Evolutionary conservation across 169 alveolate genomes (phyloP), one percentile per base, ranked within the genome.

Genomic region (Perkinsus olseni): DNA sequence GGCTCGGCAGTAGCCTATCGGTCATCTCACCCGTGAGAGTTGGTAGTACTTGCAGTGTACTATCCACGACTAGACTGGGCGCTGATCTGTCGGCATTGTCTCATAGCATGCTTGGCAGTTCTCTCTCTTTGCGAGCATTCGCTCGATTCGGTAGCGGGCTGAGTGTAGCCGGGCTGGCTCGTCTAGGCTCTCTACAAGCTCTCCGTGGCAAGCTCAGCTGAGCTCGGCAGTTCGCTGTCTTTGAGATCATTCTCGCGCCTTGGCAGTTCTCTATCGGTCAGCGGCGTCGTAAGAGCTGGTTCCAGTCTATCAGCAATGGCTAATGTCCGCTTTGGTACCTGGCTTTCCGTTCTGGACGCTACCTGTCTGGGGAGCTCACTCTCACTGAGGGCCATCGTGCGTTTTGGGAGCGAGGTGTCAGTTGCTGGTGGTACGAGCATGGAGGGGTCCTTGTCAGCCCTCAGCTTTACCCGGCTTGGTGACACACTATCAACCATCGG

Each of bases 11-110:
- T 31, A 10, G 38, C 1, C 31, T 91, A 21, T 38, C 62, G 20
- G 74, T 91, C 74, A 38, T 91, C 92, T 91, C 92, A 13, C 92
- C 38, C 62, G 92, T 91, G 0, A 39, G 92, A n/a, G 21, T 91
- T 36, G 92, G 92, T 0, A 38, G 74, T 28, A 45, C 62, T 10
- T 45, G 62, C 17, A 10, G 24, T 10, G 17, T 45, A 10, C 62
- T 45, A 6, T 45, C 62, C 38, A 90, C 31, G 39, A 36, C 50
- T 0, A 31, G 38, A 20, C 38, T 90, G 36, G 36, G 48, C 50
- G 50, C 39, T 13, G n/a, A 90, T 21, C 20, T 90, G 92, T 90
- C 92, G 38, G 38, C 38, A 4, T 39, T 90, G 45, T 13, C 36
- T 38, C n/a, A 3, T 20, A 38, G 31, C n/a, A 28, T 36, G 45